Evolutionary conservation across 2,329 filamentous ascomycete species (phyloP).

Genomic region (Pestalotiopsis sp.): DNA sequence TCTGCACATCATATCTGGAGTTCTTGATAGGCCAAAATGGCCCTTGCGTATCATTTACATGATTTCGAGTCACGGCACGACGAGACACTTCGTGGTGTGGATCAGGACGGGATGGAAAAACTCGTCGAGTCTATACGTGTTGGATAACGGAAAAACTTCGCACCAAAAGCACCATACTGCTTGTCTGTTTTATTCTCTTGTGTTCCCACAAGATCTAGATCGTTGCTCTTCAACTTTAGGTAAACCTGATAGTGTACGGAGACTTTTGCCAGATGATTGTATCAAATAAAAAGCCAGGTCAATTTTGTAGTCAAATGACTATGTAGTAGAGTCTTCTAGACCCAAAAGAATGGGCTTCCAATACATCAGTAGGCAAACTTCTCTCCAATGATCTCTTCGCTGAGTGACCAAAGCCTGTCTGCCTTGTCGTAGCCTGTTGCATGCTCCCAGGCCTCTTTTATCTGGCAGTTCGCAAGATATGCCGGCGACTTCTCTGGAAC

Average conservation of each 20-base stretch:
- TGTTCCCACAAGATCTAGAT: neutral
- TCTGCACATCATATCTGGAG: neutral
- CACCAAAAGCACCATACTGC: neutral
- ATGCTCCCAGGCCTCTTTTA: constrained; percentile 30
- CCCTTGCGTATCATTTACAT: neutral
- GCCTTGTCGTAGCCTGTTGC: constrained; percentile 36
- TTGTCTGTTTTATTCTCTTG: neutral
- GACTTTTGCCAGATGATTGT: too few relatives aligned
- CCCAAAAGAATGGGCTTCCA: neutral
- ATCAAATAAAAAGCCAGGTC: too few relatives aligned
- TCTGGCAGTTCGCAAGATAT: constrained; percentile 43
- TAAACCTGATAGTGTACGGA: too few relatives aligned
- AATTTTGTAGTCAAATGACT: too few relatives aligned
- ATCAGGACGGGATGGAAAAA: neutral
- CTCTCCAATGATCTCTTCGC: constrained; percentile 42
- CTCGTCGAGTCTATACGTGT: neutral
- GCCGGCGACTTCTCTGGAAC: constrained; percentile 32
- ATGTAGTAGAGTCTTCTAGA: neutral
- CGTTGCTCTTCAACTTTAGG: neutral
- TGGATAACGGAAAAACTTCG: neutral
- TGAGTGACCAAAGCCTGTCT: constrained; percentile 46
- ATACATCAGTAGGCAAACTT: constrained; percentile 23
- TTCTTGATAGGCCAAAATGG: neutral
- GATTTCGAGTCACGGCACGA: neutral
- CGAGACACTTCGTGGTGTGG: neutral